These are phyloP conservation scores for Fragaria iinumae DNA, from an alignment of 306 rosid species.

Conservation along the genomic window DNA sequence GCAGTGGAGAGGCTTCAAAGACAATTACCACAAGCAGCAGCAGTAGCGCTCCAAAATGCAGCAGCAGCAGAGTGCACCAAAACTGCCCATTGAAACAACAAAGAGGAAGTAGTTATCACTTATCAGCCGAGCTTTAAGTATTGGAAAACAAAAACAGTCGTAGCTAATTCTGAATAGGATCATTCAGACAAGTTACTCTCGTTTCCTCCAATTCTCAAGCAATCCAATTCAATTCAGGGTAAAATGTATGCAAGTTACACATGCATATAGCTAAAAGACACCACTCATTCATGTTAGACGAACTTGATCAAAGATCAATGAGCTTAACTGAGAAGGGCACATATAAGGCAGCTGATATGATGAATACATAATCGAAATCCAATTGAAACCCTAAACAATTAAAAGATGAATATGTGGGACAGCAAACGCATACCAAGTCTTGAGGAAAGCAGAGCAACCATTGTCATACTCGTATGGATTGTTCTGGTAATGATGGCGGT, in stretches of 20 bases:
- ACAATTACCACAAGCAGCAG: constrained; percentile 20
- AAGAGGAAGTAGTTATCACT: not conserved
- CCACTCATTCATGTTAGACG: not conserved
- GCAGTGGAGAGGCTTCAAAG: too few relatives aligned
- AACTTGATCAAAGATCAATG: not conserved
- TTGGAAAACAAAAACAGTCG: not conserved
- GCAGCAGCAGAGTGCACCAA: constrained; percentile 44
- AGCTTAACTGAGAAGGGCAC: not conserved
- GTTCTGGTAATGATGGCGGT: constrained; percentile 18
- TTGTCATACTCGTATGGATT: constrained; percentile 16
- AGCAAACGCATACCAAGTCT: constrained; percentile 22
- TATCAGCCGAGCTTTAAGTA: not conserved
- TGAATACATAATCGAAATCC: not conserved
- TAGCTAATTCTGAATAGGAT: not conserved
- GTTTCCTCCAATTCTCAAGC: not conserved
- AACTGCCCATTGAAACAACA: constrained; percentile 18
- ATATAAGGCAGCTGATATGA: not conserved
- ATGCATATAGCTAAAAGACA: not conserved
- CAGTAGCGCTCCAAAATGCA: constrained; percentile 43
- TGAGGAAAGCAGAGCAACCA: constrained; percentile 24
- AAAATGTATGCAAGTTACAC: not conserved
- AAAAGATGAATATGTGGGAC: not conserved
- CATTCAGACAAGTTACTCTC: not conserved
- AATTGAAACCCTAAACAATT: not conserved
- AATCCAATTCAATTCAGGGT: not conserved